A percentile compares a stretch with the other conserved stretches of the same genome.
Evolutionary conservation across 2,329 filamentous ascomycete species (phyloP).

Genomic region (Colletotrichum scovillei): DNA sequence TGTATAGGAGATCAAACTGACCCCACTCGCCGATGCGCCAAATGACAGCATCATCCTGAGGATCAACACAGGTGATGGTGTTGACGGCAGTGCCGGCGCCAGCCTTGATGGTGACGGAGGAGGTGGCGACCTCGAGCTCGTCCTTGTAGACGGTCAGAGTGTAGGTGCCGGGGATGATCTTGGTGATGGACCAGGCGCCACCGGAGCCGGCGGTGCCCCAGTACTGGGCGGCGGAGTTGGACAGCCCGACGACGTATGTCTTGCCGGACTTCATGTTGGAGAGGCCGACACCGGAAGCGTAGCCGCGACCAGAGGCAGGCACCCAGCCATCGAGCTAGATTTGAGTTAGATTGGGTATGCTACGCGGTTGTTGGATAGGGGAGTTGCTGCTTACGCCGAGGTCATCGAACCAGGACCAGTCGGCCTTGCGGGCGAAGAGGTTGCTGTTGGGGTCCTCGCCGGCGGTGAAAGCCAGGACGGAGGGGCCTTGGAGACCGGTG

Average conservation of each 20-base stretch:
- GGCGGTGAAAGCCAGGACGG: slow-evolving; percentile 51
- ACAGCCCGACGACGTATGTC: slow-evolving; percentile 51
- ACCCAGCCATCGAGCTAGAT: slow-evolving; percentile 46
- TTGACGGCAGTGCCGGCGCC: slow-evolving; percentile 43
- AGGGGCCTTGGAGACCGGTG: slow-evolving; percentile 54
- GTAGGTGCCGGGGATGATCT: slow-evolving; percentile 46
- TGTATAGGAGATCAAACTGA: neutral
- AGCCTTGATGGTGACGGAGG: slow-evolving; percentile 42
- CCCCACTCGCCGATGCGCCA: slow-evolving; percentile 51
- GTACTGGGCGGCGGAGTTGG: slow-evolving; percentile 49
- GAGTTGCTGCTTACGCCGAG: slow-evolving; percentile 39
- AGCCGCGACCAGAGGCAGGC: slow-evolving; percentile 42
- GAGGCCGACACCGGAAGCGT: slow-evolving; percentile 44
- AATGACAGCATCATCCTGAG: slow-evolving; percentile 44
- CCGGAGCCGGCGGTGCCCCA: slow-evolving; percentile 44
- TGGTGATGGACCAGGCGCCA: slow-evolving; percentile 45
- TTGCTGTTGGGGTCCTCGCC: slow-evolving; percentile 48
- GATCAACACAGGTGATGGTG: slow-evolving; percentile 45
- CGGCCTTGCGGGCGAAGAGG: slow-evolving; percentile 49
- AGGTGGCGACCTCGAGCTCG: slow-evolving; percentile 45
- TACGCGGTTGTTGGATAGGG: no score
- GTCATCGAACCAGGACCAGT: slow-evolving; percentile 48
- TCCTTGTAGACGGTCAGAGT: slow-evolving; percentile 48
- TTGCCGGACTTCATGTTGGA: slow-evolving; percentile 51
- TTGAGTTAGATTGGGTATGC: neutral